Evolutionary conservation across 129 eudicot genomes (phyloP), one percentile per base, ranked within the genome.

Genomic region (Oenanthe sinensis): DNA sequence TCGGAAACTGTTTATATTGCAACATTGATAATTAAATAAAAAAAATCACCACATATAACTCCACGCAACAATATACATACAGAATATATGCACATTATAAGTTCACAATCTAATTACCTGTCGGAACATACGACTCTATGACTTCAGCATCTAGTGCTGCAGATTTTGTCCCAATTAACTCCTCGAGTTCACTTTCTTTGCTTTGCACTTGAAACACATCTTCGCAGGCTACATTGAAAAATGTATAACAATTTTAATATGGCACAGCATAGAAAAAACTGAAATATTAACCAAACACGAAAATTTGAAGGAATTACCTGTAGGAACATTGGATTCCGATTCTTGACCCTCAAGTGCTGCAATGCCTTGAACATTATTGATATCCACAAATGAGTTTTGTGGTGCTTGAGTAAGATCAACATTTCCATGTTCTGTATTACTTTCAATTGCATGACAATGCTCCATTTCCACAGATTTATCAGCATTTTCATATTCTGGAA

Each of bases 121-220:
- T 20, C 33, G 24, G 24, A 74, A 74, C 24, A 74, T 14, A 48
- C 46, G 42, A 11, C 50, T 74, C 60, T 46, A 19, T 12, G 9
- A 26, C 62, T 11, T 46, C 60, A 46, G 77, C 60, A 45, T 46
- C 26, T 46, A 46, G 60, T 45, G 58, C 77, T 46, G 60, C 42
- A 26, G 42, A 1, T 26, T 45, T 30, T 24, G 58, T 26, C 14
- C 36, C 77, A 24, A 44, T 11, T 22, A 13, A 72, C 81, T 88
- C 91, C 50, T 88, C 97, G 19, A 85, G 88, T 52, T 81, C 87
- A 77, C 72, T 83, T 80, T 86, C 88, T 75, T 63, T 74, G 44
- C 28, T 79, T 45, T 16, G 79, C 68, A 82, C 55, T 63, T 77
- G 85, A 81, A 75, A 40, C 40, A 46, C 71, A 70, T 85, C 96